phyloP scores from a whole-genome alignment of 306 rosid species.

The Vachellia pachyceras region DNA sequence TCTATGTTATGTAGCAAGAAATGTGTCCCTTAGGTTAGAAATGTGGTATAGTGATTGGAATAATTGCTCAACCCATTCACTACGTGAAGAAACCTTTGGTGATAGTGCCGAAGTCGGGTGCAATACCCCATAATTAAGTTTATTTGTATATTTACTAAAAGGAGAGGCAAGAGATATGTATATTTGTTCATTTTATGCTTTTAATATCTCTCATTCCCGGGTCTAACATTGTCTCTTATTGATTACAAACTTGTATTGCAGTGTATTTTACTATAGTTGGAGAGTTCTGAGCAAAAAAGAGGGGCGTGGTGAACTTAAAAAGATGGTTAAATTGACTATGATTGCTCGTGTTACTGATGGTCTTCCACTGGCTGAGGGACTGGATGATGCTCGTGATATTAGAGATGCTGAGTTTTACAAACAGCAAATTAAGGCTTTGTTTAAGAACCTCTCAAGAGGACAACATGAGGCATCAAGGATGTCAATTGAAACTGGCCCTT shows the following conservation, averaged over 20 bases:
- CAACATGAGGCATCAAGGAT: constrained; percentile 95
- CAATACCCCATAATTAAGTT: not conserved
- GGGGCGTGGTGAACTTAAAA: constrained; percentile 49
- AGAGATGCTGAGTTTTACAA: constrained; percentile 79
- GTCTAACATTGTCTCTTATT: constrained; percentile 21
- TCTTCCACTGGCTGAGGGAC: constrained; percentile 92
- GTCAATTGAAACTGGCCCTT: constrained; percentile 95
- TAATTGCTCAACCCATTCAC: not conserved
- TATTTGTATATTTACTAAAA: not conserved
- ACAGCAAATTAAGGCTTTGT: constrained; percentile 93
- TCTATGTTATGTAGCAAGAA: not conserved
- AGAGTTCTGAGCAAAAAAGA: constrained; percentile 29
- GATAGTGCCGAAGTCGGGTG: not conserved
- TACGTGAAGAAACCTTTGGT: not conserved
- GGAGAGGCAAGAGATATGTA: not conserved
- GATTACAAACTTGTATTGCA: constrained; percentile 30
- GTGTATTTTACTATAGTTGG: constrained; percentile 37
- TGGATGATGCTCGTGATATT: constrained; percentile 92
- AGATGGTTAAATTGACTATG: constrained; percentile 97
- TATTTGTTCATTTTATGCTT: not conserved
- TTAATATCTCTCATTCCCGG: not conserved
- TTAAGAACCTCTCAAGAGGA: constrained; percentile 90
- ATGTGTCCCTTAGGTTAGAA: not conserved
- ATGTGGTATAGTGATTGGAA: not conserved
- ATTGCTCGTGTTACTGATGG: constrained; percentile 98